Evolutionary conservation across 1,284 basidiomycete genomes (phyloP).

Genomic region (Thecaphora frezii): DNA sequence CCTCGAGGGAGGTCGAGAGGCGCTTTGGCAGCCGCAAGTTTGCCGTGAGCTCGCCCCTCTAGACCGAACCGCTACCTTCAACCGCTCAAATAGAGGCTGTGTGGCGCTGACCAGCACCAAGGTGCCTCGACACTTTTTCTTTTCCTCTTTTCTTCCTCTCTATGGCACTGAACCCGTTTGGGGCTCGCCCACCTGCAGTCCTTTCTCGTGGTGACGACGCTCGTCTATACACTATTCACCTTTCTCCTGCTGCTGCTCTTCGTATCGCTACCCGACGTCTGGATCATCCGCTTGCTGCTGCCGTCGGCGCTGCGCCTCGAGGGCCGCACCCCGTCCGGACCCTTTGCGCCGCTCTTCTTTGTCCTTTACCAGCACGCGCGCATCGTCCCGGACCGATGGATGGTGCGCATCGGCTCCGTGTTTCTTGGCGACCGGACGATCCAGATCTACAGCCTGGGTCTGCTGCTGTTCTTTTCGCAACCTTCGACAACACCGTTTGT

Average conservation of each 20-base stretch:
- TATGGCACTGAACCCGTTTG: not conserved
- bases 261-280: not conserved
- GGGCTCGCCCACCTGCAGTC: not conserved
- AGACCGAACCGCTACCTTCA: no score
- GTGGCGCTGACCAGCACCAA: no score
- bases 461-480: constrained; percentile 17
- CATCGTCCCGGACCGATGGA: constrained; percentile 31
- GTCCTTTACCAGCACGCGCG: constrained; percentile 20
- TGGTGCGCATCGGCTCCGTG: constrained; percentile 5
- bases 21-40: constrained; percentile 84
- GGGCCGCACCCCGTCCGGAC: constrained; percentile 18
- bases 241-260: constrained; percentile 8
- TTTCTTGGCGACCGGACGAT: constrained; percentile 13
- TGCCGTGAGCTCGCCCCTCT: constrained; percentile 69
- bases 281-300: not conserved
- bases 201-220: constrained; percentile 14
- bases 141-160: no score
- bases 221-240: constrained; percentile 9
- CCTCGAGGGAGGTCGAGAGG: constrained; percentile 75
- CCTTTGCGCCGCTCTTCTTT: constrained; percentile 19
- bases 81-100: no score
- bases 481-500: constrained; percentile 1
- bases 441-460: constrained; percentile 6
- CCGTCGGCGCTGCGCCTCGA: not conserved
- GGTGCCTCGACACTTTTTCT: no score